These are phyloP conservation scores for Babesia caballi DNA, from an alignment of 169 alveolate genomes.

Conservation along the genomic window DNA sequence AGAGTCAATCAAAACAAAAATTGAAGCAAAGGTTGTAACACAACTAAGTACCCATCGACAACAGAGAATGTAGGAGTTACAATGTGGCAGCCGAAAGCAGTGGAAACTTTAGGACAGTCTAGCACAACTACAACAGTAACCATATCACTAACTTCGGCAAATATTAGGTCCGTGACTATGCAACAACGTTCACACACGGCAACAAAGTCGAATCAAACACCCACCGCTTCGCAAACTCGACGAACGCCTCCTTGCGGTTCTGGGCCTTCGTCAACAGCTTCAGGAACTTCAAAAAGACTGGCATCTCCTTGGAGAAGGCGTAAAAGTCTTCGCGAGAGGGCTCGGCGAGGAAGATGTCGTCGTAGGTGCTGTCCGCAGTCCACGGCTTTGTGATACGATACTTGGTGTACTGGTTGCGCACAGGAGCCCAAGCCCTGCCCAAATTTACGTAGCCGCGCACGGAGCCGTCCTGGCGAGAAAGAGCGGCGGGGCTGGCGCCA, in stretches of 20 bases:
- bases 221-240: constrained; percentile 79
- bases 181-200: too few species aligned
- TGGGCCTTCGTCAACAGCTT: constrained; percentile 81
- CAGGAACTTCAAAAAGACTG: constrained; percentile 77
- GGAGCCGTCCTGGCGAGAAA: neutral
- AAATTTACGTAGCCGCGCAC: constrained; percentile 32
- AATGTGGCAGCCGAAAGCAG: too few species aligned
- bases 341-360: constrained; percentile 78
- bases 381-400: constrained; percentile 83
- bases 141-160: too few species aligned
- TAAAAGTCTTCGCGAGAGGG: constrained; percentile 81
- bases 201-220: too few species aligned
- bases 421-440: constrained; percentile 55
- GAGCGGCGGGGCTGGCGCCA: neutral
- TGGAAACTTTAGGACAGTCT: too few species aligned
- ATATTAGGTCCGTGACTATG: too few species aligned
- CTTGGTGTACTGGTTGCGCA: constrained; percentile 76
- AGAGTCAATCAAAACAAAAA: too few species aligned
- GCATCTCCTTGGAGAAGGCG: constrained; percentile 79
- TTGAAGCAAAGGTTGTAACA: too few species aligned
- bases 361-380: constrained; percentile 80
- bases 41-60: too few species aligned
- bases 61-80: too few species aligned
- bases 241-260: constrained; percentile 76
- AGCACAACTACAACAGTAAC: too few species aligned